These are phyloP conservation scores for Phytophthora sojae DNA, from an alignment of 352 stramenopile species.

Conservation along the genomic window DNA sequence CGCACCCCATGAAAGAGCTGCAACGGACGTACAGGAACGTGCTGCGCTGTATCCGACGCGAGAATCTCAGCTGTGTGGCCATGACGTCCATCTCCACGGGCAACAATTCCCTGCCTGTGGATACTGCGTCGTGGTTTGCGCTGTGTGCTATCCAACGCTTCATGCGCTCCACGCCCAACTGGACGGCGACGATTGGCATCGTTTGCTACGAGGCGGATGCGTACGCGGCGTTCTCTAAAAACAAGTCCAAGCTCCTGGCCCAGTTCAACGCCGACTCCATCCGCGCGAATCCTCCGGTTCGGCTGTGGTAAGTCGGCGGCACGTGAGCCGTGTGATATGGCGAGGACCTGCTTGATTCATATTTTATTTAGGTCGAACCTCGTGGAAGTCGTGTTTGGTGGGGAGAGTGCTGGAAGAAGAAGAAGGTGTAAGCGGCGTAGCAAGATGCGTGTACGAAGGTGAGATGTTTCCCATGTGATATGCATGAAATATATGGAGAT, in stretches of 20 bases:
- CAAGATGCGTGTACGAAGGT: conserved; percentile 11
- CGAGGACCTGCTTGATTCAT: conserved; percentile 5
- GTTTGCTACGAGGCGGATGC: conserved; percentile 60
- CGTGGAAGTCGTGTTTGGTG: conserved; percentile 22
- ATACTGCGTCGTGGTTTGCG: conserved; percentile 46
- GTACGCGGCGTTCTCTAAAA: conserved; percentile 47
- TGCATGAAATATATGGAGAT: conserved; percentile 11
- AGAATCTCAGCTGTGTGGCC: conserved; percentile 59
- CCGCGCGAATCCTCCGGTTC: conserved; percentile 23
- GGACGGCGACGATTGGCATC: conserved; percentile 54
- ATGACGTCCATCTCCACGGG: conserved; percentile 76
- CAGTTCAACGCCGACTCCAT: conserved; percentile 32
- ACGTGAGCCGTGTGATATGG: background rate
- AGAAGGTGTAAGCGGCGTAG: conserved; percentile 10
- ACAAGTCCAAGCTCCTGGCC: conserved; percentile 30
- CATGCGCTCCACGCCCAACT: conserved; percentile 47
- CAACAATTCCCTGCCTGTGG: conserved; percentile 54
- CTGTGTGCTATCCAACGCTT: conserved; percentile 63
- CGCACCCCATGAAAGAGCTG: conserved; percentile 30
- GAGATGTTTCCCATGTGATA: conserved; percentile 5
- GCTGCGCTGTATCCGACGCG: conserved; percentile 41
- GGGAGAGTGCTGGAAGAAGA: conserved; percentile 14
- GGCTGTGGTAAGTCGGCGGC: conserved; percentile 12
- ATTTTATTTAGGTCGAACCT: conserved; percentile 36
- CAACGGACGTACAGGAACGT: conserved; percentile 49